phyloP scores from a whole-genome alignment of 2,329 filamentous ascomycete species.

The Stemphylium lycopersici region DNA sequence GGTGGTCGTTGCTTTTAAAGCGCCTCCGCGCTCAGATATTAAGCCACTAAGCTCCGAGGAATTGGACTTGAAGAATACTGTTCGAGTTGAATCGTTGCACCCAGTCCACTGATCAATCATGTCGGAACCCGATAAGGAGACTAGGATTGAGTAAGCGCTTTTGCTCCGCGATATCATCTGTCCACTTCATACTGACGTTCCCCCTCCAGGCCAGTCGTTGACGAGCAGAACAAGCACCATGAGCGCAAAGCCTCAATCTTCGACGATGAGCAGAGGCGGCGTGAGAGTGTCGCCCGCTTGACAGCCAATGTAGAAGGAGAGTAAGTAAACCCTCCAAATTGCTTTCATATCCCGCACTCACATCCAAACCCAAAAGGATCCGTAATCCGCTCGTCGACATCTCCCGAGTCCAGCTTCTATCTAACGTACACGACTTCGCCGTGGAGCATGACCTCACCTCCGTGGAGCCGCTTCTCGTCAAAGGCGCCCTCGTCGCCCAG shows the following conservation, averaged over 20 bases:
- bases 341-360: conserved; percentile 4
- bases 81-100: not conserved
- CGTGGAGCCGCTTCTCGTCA: conserved; percentile 62
- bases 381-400: conserved; percentile 64
- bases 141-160: conserved; percentile 23
- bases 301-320: conserved; percentile 41
- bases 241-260: conserved; percentile 33
- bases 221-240: conserved; percentile 18
- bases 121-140: conserved; percentile 25
- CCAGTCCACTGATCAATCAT: not conserved
- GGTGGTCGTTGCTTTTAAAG: not conserved
- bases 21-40: not conserved
- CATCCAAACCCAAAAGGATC: conserved; percentile 49
- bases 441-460: conserved; percentile 64
- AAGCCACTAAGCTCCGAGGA: not conserved
- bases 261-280: conserved; percentile 32
- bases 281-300: conserved; percentile 30
- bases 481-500: conserved; percentile 71
- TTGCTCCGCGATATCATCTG: not conserved
- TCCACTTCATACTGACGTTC: conserved; percentile 7
- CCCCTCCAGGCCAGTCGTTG: conserved; percentile 19
- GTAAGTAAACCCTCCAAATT: conserved; percentile 26
- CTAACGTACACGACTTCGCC: conserved; percentile 67
- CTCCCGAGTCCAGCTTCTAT: conserved; percentile 58
- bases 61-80: not conserved